Evolutionary conservation across 148 eudicot genomes (phyloP).

Genomic region (Nyssa sinensis): DNA sequence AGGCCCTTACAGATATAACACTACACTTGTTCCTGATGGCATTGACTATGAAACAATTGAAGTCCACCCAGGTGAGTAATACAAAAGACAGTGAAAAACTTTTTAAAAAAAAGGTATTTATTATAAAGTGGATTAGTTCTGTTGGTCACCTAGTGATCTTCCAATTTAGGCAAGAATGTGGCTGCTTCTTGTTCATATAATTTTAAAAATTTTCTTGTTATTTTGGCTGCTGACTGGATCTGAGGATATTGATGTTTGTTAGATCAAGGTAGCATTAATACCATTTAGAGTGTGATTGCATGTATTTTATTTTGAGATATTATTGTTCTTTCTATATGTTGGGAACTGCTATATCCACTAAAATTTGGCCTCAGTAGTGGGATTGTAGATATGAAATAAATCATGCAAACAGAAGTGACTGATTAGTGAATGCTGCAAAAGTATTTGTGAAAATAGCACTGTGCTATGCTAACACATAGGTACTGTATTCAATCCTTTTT

Average conservation of each 20-base stretch:
- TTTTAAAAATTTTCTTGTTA: not conserved
- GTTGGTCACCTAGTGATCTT: no score
- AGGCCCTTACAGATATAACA: conserved; percentile 88
- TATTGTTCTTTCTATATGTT: no score
- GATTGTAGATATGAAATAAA: no score
- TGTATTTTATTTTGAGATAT: no score
- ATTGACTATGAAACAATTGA: conserved; percentile 80
- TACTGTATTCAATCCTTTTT: no score
- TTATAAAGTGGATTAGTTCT: no score
- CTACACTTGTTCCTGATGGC: conserved; percentile 83
- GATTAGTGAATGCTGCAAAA: not conserved
- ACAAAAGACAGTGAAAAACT: no score
- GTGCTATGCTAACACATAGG: not conserved
- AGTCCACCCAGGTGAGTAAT: conserved; percentile 79
- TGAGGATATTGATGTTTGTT: not conserved
- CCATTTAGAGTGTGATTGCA: not conserved
- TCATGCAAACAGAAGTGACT: not conserved
- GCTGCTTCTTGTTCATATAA: no score
- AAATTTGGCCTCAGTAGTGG: no score
- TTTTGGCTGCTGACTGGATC: not conserved
- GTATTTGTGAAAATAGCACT: not conserved
- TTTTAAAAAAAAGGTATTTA: no score
- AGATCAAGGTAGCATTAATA: not conserved
- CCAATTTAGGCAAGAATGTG: no score
- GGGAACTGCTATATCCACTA: no score